A percentile compares a stretch with the other conserved stretches of the same genome.
phyloP scores from a whole-genome alignment of 2,329 filamentous ascomycete genomes.

The Aspergillaceae sp. region DNA sequence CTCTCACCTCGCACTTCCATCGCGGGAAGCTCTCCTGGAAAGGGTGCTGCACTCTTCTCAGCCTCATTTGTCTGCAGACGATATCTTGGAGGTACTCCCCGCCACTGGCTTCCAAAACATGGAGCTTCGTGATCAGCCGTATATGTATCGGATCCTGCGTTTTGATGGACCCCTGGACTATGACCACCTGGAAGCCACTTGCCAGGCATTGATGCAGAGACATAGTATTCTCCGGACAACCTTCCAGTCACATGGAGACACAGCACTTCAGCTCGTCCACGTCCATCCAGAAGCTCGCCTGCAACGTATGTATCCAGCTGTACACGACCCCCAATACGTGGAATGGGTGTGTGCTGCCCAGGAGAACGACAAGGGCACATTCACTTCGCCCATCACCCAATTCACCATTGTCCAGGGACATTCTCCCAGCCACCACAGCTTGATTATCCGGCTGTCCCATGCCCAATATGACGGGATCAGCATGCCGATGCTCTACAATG shows the following conservation, averaged over 20 bases:
- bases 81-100: neutral
- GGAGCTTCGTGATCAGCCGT: neutral
- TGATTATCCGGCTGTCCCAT: constrained; percentile 53
- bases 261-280: neutral
- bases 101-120: neutral
- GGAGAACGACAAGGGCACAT: no score
- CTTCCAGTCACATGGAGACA: neutral
- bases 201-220: neutral
- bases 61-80: neutral
- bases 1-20: neutral
- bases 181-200: neutral
- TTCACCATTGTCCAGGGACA: neutral
- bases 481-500: constrained; percentile 46
- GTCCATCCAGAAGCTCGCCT: no score
- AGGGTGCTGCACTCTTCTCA: neutral
- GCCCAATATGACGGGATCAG: constrained; percentile 57
- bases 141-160: neutral
- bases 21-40: neutral
- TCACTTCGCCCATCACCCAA: neutral
- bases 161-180: neutral
- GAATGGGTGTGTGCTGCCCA: no score
- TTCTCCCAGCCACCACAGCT: constrained; percentile 26
- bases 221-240: neutral
- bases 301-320: no score
- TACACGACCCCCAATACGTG: no score